Evolutionary conservation across 352 stramenopile species (phyloP), one percentile per base, ranked within the genome.

Genomic region (Nothophytophthora sp.): DNA sequence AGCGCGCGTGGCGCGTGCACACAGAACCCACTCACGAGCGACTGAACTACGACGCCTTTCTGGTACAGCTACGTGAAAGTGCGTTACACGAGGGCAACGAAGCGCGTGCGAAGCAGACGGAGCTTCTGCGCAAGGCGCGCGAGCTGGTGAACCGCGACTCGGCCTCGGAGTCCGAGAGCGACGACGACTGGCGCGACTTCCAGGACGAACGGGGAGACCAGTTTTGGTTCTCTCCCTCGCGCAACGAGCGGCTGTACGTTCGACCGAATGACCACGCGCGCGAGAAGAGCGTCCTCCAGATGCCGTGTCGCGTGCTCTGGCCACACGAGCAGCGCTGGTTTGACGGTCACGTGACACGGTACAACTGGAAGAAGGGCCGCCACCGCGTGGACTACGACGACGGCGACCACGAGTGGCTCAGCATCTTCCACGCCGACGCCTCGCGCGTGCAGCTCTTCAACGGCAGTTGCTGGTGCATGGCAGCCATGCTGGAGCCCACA

Each of bases 171-270:
- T 45, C 68, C 0, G 80, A 90, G 35, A 87, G 74, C 34, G 83
- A 94, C 24, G 76, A 91, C 30, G 83, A 92, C 62, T 94, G 83
- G 83, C 59, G 61, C 11, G 81, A 88, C 23, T 87, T 89, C 27
- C 45, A 74, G 35, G 78, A 89, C 38, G 73, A 86, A 15, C 63
- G 70, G 18, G 79, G 74, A 4, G 73, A 83, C 34, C 67, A 73
- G 40, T 92, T 90, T 40, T 94, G 80, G 77, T 94, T 92, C 60
- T 94, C 83, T 8, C 76, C 83, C 6, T 92, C 79, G 12, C 67
- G 74, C 4, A 83, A 88, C 38, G 48, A 67, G 29, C 73, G 78
- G 0, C 52, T 69, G 11, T 84, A 85, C 49, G 61, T 91, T 13
- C 72, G 82, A 12, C 83, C 81, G n/a, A 90, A 88, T 36, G 75